Evolutionary conservation across 768 basidiomycete genomes (phyloP).

Genomic region (Fomitopsis serialis): DNA sequence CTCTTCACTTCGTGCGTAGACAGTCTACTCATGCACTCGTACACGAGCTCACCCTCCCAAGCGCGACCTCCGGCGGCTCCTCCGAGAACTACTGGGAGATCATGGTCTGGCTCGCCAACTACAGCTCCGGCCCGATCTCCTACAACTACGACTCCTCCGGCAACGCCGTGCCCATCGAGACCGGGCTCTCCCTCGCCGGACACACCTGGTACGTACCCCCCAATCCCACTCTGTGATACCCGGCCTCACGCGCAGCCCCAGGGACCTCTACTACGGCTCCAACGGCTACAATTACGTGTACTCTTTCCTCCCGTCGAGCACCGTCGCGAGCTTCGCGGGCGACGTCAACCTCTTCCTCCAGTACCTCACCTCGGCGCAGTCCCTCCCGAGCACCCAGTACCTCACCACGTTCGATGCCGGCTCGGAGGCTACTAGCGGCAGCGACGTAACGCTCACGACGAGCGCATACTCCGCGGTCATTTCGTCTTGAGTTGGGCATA

Average conservation of each 20-base stretch:
- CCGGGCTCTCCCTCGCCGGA: conserved; percentile 40
- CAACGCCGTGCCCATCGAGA: conserved; percentile 39
- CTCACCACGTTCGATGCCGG: conserved; percentile 57
- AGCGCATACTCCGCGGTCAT: not conserved
- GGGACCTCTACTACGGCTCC: conserved; percentile 44
- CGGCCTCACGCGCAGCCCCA: not conserved
- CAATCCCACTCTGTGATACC: not conserved
- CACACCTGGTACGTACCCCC: conserved; percentile 35
- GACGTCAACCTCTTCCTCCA: conserved; percentile 53
- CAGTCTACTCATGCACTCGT: too few species aligned
- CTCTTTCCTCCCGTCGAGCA: conserved; percentile 34
- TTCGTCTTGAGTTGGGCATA: not conserved
- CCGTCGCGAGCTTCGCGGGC: conserved; percentile 45
- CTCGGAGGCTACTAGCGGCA: conserved; percentile 57
- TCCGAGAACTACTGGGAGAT: conserved; percentile 36
- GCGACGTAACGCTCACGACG: conserved; percentile 17
- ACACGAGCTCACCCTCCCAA: not conserved
- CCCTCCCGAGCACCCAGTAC: conserved; percentile 47
- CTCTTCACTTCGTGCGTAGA: conserved; percentile 47
- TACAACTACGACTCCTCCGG: conserved; percentile 40
- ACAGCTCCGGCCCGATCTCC: conserved; percentile 55
- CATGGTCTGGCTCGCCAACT: conserved; percentile 65
- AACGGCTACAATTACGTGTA: conserved; percentile 45
- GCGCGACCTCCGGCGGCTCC: conserved; percentile 34
- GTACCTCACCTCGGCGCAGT: conserved; percentile 45